Base-by-base conservation (phyloP, 306 rosid genomes). In the Mucuna pruriens region DNA sequence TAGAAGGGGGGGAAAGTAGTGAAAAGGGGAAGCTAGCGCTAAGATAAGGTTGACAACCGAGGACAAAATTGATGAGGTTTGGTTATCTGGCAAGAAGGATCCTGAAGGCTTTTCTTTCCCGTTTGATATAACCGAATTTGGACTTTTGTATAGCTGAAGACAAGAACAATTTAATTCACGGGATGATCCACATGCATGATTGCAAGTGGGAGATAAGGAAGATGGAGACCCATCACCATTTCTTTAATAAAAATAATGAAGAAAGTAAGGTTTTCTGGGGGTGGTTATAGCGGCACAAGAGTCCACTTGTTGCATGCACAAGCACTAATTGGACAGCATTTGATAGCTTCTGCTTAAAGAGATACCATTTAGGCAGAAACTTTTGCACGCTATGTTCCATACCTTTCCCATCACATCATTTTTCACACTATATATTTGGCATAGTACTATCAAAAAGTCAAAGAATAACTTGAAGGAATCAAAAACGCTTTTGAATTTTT, bases 61-160 rank as follows among this genome's bases (percentile, higher is more conserved):
- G 64, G 79, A 72, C 76, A 81, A 71, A 73, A 52, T 16, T 71
- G 3, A 17, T 17, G 57, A 60, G 82, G 44, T 61, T 73, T 82
- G 68, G 79, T 77, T 76, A 76, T 77, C 25, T 74, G 38, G 15
- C 78, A 52, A 2, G 60, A 74, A 48, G 55, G 74, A 40, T 74
- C 63, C 23, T 17, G 68, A 46, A 31, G 79, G 34, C 13, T 36
- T 73, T 45, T 42, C 42, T 81, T 80, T 45, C n/a, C 40, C 20
- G n/a, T 46, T 23, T 77, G 87, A 78, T 60, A 61, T 64, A 83
- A 88, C 64, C 81, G 84, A 73, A 57, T 72, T 81, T 81, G 84
- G 88, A 85, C 90, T 89, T 90, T 90, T 84, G 91, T 88, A 68
- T 74, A 76, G 81, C 64, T 71, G 81, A 90, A 90, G 95, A 79